Evolutionary conservation across 1,139 yeast genomes (phyloP).

Genomic region (Suhomyces yuchorum): DNA sequence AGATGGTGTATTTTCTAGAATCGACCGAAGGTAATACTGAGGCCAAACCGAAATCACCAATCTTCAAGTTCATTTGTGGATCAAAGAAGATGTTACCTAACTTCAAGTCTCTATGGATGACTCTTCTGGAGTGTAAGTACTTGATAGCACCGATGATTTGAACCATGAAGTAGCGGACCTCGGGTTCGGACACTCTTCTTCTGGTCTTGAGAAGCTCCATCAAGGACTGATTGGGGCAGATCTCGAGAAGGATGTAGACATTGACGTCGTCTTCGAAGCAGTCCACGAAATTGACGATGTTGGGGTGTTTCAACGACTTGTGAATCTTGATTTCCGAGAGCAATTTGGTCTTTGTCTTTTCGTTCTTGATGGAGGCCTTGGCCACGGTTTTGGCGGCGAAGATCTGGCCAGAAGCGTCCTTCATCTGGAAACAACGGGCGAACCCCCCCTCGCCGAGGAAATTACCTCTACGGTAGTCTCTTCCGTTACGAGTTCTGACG

Average conservation of each 20-base stretch:
- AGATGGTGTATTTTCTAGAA: conserved; percentile 85
- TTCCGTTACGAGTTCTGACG: conserved; percentile 82
- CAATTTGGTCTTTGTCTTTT: conserved; percentile 85
- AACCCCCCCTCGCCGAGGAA: conserved; percentile 98
- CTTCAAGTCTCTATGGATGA: conserved; percentile 94
- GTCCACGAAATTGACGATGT: conserved; percentile 87
- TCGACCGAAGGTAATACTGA: conserved; percentile 70
- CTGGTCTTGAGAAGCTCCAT: conserved; percentile 90
- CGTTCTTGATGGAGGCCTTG: conserved; percentile 87
- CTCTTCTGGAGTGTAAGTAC: conserved; percentile 88
- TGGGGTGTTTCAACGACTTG: conserved; percentile 84
- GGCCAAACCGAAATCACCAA: conserved; percentile 97
- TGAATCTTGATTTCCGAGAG: conserved; percentile 95
- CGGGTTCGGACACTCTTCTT: conserved; percentile 84
- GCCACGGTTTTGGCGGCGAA: conserved; percentile 99
- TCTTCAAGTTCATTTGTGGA: conserved; percentile 86
- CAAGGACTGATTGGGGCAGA: conserved; percentile 89
- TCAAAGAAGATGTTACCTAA: conserved; percentile 94
- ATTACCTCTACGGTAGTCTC: conserved; percentile 87
- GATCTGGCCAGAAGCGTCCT: conserved; percentile 81
- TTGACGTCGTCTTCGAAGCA: conserved; percentile 95
- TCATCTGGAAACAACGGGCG: conserved; percentile 97
- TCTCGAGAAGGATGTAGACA: conserved; percentile 89
- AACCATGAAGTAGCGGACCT: conserved; percentile 85
- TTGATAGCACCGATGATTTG: conserved; percentile 93